Conservation (phyloP, 1,139 yeast genomes). For the Yamadazyma atmosphaerica region DNA sequence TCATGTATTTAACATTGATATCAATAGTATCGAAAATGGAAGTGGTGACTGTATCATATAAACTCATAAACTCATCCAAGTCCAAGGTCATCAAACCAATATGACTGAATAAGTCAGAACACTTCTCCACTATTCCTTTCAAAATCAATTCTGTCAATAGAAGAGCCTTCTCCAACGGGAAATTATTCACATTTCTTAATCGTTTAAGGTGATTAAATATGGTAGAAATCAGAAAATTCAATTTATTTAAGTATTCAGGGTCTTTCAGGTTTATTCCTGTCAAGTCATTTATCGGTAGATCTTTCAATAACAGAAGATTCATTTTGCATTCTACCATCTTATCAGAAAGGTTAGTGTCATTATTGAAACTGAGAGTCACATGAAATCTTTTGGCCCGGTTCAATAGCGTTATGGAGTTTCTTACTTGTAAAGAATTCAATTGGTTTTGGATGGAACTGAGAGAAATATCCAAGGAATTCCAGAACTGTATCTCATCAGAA, state of each 20-base stretch:
- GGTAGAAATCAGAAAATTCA: constrained; percentile 45
- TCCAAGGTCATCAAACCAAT: constrained; percentile 28
- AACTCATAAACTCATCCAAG: constrained; percentile 21
- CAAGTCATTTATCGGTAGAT: constrained; percentile 68
- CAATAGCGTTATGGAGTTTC: constrained; percentile 60
- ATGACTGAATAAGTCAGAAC: constrained; percentile 22
- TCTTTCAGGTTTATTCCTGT: constrained; percentile 41
- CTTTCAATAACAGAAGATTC: constrained; percentile 65
- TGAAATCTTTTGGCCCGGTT: constrained; percentile 77
- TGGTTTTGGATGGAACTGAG: constrained; percentile 60
- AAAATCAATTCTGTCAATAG: constrained; percentile 61
- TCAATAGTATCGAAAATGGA: constrained; percentile 30
- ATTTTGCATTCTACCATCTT: constrained; percentile 52
- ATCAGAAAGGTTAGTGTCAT: constrained; percentile 70
- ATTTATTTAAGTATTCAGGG: constrained; percentile 35
- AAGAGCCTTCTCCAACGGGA: constrained; percentile 68
- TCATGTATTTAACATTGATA: constrained; percentile 35
- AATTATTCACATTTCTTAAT: constrained; percentile 50
- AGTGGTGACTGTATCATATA: constrained; percentile 17
- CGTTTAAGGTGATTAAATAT: constrained; percentile 67
- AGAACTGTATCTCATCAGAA: constrained; percentile 72
- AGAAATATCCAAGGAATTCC: constrained; percentile 74
- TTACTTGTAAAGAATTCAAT: constrained; percentile 52
- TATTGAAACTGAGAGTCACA: constrained; percentile 68
- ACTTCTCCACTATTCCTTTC: constrained; percentile 30